Percentiles rank a stretch among this genome's conserved stretches.
These are phyloP conservation scores for Zoysia pacifica DNA, from an alignment of 176 grass and related monocot genomes.

Conservation along the genomic window DNA sequence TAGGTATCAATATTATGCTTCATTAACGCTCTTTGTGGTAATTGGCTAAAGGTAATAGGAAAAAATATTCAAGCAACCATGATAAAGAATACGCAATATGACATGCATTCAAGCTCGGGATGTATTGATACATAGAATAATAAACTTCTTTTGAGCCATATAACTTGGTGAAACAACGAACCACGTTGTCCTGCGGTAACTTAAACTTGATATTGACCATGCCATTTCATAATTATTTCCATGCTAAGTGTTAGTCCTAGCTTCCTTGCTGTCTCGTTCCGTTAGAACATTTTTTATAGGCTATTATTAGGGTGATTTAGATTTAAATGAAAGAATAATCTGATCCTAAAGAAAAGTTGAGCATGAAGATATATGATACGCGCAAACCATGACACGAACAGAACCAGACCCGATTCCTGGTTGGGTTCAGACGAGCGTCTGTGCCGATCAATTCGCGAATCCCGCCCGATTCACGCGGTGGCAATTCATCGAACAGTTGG, in stretches of 20 bases:
- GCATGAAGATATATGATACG: neutral
- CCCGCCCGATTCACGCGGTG: neutral
- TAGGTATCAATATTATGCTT: too few species aligned
- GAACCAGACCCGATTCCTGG: neutral
- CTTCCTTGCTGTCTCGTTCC: neutral
- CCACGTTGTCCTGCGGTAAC: neutral
- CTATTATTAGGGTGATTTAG: neutral
- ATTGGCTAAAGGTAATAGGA: neutral
- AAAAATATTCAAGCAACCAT: neutral
- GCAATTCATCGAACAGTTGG: conserved; percentile 43
- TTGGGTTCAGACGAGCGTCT: neutral
- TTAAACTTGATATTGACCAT: neutral
- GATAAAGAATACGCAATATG: neutral
- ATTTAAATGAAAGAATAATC: neutral
- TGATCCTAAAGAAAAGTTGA: neutral
- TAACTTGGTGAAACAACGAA: neutral
- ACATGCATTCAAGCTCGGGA: neutral
- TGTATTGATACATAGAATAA: neutral
- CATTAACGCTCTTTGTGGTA: too few species aligned
- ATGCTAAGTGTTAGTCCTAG: neutral
- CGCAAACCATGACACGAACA: neutral
- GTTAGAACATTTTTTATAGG: neutral
- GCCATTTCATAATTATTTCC: neutral
- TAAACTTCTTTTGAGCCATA: neutral
- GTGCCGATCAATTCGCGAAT: neutral